These are phyloP conservation scores for Cladophialophora immunda DNA, from an alignment of 2,329 filamentous ascomycete genomes.

Conservation along the genomic window DNA sequence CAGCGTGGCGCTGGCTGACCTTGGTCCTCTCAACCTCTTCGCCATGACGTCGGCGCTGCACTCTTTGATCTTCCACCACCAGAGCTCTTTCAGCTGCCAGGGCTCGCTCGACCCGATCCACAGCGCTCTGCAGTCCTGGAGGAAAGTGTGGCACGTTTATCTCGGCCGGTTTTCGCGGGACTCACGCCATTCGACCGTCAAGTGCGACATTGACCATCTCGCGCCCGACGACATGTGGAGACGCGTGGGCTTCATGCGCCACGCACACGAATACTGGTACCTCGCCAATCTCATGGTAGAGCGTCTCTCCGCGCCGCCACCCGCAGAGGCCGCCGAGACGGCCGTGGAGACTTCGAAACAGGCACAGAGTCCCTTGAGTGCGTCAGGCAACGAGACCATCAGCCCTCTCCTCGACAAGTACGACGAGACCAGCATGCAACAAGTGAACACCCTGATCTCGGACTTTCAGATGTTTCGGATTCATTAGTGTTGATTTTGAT, in stretches of 20 bases:
- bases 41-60: slow-evolving; percentile 42
- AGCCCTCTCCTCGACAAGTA: slow-evolving; percentile 48
- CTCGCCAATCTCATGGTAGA: slow-evolving; percentile 47
- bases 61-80: slow-evolving; percentile 49
- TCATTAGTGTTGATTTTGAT: background rate
- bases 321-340: background rate
- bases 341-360: background rate
- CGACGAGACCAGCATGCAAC: slow-evolving; percentile 53
- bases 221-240: slow-evolving; percentile 45
- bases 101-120: slow-evolving; percentile 45
- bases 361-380: slow-evolving; percentile 2
- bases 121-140: slow-evolving; percentile 41
- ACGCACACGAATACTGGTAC: slow-evolving; percentile 50
- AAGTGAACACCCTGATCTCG: slow-evolving; percentile 51
- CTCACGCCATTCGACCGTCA: slow-evolving; percentile 23
- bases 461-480: slow-evolving; percentile 43
- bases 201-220: slow-evolving; percentile 29
- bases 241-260: slow-evolving; percentile 47
- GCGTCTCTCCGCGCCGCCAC: slow-evolving; percentile 35
- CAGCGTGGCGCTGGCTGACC: background rate
- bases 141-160: slow-evolving; percentile 41
- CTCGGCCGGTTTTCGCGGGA: slow-evolving; percentile 7
- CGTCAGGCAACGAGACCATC: slow-evolving; percentile 26
- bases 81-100: slow-evolving; percentile 45
- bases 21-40: slow-evolving; percentile 43